These are phyloP conservation scores for Helotiales sp. DNA, from an alignment of 2,329 filamentous ascomycete genomes.

Conservation along the genomic window DNA sequence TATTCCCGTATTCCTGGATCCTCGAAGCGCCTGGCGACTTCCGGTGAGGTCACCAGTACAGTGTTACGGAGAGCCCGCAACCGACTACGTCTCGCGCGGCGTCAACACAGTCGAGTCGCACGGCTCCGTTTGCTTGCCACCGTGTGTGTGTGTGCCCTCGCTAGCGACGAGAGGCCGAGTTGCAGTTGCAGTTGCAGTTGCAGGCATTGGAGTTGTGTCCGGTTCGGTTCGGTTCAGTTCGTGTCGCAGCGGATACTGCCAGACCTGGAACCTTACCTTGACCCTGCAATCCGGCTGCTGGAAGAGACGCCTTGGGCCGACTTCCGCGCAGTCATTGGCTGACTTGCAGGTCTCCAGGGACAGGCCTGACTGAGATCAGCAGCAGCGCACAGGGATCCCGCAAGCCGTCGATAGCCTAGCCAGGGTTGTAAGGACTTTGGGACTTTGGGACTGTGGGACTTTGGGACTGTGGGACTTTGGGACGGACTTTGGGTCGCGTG, in stretches of 20 bases:
- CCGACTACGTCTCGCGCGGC: background rate
- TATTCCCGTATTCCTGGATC: background rate
- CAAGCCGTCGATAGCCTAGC: constrained; percentile 22
- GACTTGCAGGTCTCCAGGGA: background rate
- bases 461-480: too few relatives aligned
- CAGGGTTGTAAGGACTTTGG: constrained; percentile 7
- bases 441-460: too few relatives aligned
- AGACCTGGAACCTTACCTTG: constrained; percentile 22
- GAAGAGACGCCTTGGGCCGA: constrained; percentile 22
- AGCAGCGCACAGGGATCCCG: constrained; percentile 10
- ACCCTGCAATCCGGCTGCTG: constrained; percentile 30
- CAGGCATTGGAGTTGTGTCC: too few relatives aligned
- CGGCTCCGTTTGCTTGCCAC: constrained; percentile 34
- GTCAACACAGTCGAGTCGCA: constrained; percentile 34
- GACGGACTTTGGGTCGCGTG: constrained; percentile 13
- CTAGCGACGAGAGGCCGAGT: background rate
- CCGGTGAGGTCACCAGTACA: constrained; percentile 8
- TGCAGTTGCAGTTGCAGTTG: too few relatives aligned
- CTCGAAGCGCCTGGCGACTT: background rate
- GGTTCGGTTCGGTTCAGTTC: constrained; percentile 17
- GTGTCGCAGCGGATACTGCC: constrained; percentile 31
- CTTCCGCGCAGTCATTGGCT: constrained; percentile 26
- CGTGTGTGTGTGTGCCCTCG: background rate
- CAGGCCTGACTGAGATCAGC: constrained; percentile 1
- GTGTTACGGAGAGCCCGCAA: constrained; percentile 18